Evolutionary conservation across 768 basidiomycete genomes (phyloP).

Genomic region (Suillus sp.): DNA sequence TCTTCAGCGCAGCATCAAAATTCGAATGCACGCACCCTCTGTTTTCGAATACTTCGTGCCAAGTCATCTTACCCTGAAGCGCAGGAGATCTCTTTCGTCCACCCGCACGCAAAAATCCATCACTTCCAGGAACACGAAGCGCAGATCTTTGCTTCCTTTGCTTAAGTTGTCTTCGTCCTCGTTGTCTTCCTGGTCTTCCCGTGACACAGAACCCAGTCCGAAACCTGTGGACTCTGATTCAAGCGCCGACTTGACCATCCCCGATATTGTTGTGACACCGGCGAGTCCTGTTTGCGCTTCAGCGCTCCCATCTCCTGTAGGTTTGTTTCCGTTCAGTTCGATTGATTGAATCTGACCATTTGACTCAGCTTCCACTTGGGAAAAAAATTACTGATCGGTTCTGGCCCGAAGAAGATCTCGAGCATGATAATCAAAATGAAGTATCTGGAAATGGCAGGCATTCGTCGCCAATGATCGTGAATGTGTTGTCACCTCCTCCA

Average conservation of each 20-base stretch:
- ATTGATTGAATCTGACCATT: conserved; percentile 17
- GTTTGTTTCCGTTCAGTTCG: background rate
- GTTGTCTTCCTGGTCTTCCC: background rate
- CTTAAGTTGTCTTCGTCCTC: background rate
- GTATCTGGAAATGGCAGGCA: conserved; percentile 12
- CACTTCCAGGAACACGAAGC: background rate
- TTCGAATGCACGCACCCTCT: background rate
- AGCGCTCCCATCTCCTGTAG: background rate
- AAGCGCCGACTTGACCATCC: background rate
- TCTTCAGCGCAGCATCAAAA: background rate
- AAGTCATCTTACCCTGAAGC: background rate
- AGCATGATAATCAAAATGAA: conserved; percentile 21
- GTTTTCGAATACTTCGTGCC: background rate
- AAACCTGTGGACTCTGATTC: background rate
- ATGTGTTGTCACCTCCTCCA: conserved; percentile 31
- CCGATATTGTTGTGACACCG: background rate
- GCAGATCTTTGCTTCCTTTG: background rate
- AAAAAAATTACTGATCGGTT: conserved; percentile 32
- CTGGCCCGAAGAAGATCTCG: conserved; percentile 34
- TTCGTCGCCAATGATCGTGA: conserved; percentile 18
- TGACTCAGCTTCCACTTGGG: conserved; percentile 30
- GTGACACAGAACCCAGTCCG: background rate
- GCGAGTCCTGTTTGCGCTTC: background rate
- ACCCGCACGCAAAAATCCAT: background rate
- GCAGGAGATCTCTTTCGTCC: background rate